phyloP scores from a whole-genome alignment of 2,329 filamentous ascomycete species.

The Calonectria honghensis region DNA sequence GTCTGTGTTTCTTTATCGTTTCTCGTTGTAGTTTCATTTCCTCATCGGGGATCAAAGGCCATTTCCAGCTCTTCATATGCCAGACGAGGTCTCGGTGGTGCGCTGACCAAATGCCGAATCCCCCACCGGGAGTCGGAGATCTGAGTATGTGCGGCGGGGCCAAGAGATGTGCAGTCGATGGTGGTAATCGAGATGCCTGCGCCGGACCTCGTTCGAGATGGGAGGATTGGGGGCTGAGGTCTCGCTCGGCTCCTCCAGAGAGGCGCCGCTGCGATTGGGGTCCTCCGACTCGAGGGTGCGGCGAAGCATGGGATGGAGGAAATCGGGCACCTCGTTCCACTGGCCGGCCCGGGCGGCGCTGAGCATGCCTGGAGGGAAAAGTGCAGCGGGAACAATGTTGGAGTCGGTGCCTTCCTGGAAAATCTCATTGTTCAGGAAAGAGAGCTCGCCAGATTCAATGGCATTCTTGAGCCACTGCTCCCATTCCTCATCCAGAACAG shows the following conservation, averaged over 20 bases:
- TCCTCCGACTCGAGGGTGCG: conserved; percentile 66
- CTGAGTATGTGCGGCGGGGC: conserved; percentile 55
- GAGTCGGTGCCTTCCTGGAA: conserved; percentile 56
- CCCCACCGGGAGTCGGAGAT: conserved; percentile 64
- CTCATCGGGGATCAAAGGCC: background rate
- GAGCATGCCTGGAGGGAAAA: conserved; percentile 72
- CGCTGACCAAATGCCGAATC: conserved; percentile 54
- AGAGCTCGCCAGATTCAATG: conserved; percentile 77
- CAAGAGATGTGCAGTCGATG: conserved; percentile 43
- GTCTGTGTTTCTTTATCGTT: conserved; percentile 36
- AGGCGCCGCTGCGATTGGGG: conserved; percentile 43
- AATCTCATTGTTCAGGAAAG: conserved; percentile 66
- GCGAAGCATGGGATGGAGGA: conserved; percentile 72
- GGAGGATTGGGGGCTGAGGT: conserved; percentile 38
- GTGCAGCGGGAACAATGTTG: conserved; percentile 56
- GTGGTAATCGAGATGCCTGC: conserved; percentile 46
- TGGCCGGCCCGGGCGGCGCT: conserved; percentile 73
- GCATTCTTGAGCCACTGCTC: conserved; percentile 85
- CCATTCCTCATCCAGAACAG: conserved; percentile 82
- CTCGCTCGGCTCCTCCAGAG: conserved; percentile 43
- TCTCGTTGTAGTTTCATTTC: conserved; percentile 22
- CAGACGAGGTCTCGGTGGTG: conserved; percentile 48
- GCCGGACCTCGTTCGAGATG: conserved; percentile 42
- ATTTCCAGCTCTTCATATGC: conserved; percentile 25
- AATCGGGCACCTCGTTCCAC: conserved; percentile 76